A percentile compares a stretch with the other conserved stretches of the same genome.
Evolutionary conservation across 2,329 filamentous ascomycete genomes (phyloP).

Genomic region (Trichoderma sp.): DNA sequence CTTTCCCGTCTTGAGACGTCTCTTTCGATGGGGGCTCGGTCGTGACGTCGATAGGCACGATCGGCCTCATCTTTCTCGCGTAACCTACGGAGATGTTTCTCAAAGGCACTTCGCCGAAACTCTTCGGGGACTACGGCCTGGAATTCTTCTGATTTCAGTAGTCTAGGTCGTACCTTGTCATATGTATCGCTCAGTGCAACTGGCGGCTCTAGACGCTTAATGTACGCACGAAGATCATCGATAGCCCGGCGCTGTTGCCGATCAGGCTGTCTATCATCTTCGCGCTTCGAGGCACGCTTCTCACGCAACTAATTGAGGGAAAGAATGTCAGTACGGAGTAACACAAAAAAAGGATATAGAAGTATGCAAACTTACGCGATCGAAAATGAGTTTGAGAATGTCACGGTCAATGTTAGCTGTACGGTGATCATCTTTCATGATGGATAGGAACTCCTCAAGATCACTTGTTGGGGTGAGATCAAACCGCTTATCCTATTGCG

Average conservation of each 20-base stretch:
- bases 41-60: slow-evolving; percentile 61
- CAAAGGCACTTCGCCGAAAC: slow-evolving; percentile 79
- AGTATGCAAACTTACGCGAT: slow-evolving; percentile 60
- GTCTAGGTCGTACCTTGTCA: slow-evolving; percentile 80
- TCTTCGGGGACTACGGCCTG: slow-evolving; percentile 82
- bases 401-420: slow-evolving; percentile 86
- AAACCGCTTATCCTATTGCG: slow-evolving; percentile 80
- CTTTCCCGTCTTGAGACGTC: slow-evolving; percentile 64
- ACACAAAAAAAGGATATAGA: neutral
- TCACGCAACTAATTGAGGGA: slow-evolving; percentile 67
- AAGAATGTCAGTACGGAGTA: slow-evolving; percentile 14
- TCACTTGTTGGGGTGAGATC: slow-evolving; percentile 86
- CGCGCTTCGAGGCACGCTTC: slow-evolving; percentile 78
- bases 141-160: slow-evolving; percentile 84
- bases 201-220: slow-evolving; percentile 89
- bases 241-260: slow-evolving; percentile 82
- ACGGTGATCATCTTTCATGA: slow-evolving; percentile 84
- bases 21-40: slow-evolving; percentile 58
- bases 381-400: slow-evolving; percentile 78
- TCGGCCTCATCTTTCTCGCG: slow-evolving; percentile 87
- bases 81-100: slow-evolving; percentile 88
- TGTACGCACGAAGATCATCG: slow-evolving; percentile 80
- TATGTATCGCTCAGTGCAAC: slow-evolving; percentile 79
- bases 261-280: slow-evolving; percentile 84
- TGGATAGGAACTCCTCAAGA: slow-evolving; percentile 81